Evolutionary conservation across 1,139 yeast species (phyloP).

Genomic region (Sugiyamaella castrensis): DNA sequence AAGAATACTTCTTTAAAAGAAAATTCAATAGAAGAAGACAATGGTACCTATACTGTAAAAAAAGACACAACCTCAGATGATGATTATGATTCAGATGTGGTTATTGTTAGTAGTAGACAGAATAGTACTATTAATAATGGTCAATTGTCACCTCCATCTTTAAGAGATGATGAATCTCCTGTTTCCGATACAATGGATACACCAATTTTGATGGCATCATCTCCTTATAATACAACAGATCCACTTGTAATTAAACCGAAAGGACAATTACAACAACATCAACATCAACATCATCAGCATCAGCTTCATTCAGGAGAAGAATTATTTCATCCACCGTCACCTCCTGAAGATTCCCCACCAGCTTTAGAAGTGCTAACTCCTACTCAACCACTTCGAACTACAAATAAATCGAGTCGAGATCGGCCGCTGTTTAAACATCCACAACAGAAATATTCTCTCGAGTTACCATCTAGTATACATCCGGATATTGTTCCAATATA

Average conservation of each 20-base stretch:
- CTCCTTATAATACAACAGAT: neutral
- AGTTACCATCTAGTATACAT: slow-evolving; percentile 23
- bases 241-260: slow-evolving; percentile 4
- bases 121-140: neutral
- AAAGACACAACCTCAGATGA: neutral
- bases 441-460: neutral
- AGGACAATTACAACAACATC: neutral
- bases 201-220: neutral
- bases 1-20: too few relatives aligned
- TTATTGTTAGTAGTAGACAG: neutral
- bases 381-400: neutral
- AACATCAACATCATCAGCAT: neutral
- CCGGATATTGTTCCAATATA: slow-evolving; percentile 35
- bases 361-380: neutral
- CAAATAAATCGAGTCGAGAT: neutral
- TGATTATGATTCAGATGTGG: slow-evolving; percentile 7
- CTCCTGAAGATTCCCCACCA: slow-evolving; percentile 2
- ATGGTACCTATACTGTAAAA: too few relatives aligned
- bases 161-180: slow-evolving; percentile 23
- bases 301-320: neutral
- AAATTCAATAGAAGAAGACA: too few relatives aligned
- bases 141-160: slow-evolving; percentile 2
- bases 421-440: too few relatives aligned
- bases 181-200: slow-evolving; percentile 24
- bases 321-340: slow-evolving; percentile 8